Evolutionary conservation across 306 rosid genomes (phyloP).

Genomic region (Hylodesmum podocarpum): DNA sequence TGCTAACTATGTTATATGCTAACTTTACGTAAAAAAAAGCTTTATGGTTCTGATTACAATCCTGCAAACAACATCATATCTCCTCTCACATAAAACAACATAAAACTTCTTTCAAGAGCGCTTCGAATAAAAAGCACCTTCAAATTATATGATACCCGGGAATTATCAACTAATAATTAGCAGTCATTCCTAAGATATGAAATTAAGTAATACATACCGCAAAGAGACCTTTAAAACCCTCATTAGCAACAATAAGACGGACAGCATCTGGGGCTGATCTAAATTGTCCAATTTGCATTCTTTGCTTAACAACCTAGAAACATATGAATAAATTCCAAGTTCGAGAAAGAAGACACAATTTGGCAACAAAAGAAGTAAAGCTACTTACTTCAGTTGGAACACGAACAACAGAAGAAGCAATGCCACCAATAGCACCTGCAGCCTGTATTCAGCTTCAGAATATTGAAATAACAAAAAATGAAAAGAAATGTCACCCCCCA

Average conservation of each 20-base stretch:
- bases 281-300: conserved; percentile 55
- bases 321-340: conserved; percentile 25
- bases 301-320: conserved; percentile 65
- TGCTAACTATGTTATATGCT: too few relatives aligned
- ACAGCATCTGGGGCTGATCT: conserved; percentile 47
- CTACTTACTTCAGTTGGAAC: conserved; percentile 79
- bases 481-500: background rate
- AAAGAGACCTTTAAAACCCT: conserved; percentile 68
- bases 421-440: conserved; percentile 79
- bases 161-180: background rate
- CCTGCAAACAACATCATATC: background rate
- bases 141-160: background rate
- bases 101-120: conserved; percentile 4
- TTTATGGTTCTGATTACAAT: background rate
- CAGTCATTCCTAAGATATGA: conserved; percentile 8
- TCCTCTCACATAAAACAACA: background rate
- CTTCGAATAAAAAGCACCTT: background rate
- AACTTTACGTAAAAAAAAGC: too few relatives aligned
- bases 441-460: conserved; percentile 54
- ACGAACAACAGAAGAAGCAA: conserved; percentile 73
- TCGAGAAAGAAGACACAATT: conserved; percentile 8
- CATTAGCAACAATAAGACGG: conserved; percentile 48
- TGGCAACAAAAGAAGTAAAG: conserved; percentile 9
- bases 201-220: conserved; percentile 47
- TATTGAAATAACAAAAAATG: conserved; percentile 25